Base-by-base conservation (phyloP, 1,284 basidiomycete genomes). In the Fomitiporia mediterranea region DNA sequence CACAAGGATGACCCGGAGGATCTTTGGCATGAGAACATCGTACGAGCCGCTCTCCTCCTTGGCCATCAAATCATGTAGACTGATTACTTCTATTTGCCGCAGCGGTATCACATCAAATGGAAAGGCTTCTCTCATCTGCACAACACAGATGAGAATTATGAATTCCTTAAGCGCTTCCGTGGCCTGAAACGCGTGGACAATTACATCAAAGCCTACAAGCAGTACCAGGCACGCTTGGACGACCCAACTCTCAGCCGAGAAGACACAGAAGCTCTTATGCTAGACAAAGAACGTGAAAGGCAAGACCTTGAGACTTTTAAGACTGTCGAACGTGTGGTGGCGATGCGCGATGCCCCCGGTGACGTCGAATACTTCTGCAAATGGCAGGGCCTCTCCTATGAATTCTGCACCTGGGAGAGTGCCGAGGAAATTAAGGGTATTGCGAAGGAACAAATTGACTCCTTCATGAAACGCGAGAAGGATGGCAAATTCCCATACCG, bases 171-270 rank as follows among this genome's bases (percentile, higher is more conserved):
- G 70, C 86, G 91, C 34, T 97, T 89, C 79, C 87, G 83, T 67
- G 94, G 94, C 28, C 81, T 98, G 68, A 99, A 99, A 74, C 91
- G 94, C 56, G 93, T 99, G 57, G 96, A 98, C 73, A 99, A 99
- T 74, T 99, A 99, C 73, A 97, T 99, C 79, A 96, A 96, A 69
- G 82, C 85, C 17, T 80, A 84, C 74, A 88, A 86, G 66, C 58
- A 74, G 1, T 92, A 92, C 72, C 85, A 92, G 61, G 79, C 83
- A 4, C 82, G 86, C 42, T 76, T 93, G 21, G 76, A 74, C 54
- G 79, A 80, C 47, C 81, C 89, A 4, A 80, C 84, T 15, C 78
- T 94, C 21, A 84, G 88, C 0, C 82, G 82, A 11, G 96, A 99
- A 74, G 96, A 99, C 65, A 75, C 86, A 52, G 96, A 99, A 72